phyloP scores from a whole-genome alignment of 2,329 filamentous ascomycete species.

The Cercospora nicotianae region DNA sequence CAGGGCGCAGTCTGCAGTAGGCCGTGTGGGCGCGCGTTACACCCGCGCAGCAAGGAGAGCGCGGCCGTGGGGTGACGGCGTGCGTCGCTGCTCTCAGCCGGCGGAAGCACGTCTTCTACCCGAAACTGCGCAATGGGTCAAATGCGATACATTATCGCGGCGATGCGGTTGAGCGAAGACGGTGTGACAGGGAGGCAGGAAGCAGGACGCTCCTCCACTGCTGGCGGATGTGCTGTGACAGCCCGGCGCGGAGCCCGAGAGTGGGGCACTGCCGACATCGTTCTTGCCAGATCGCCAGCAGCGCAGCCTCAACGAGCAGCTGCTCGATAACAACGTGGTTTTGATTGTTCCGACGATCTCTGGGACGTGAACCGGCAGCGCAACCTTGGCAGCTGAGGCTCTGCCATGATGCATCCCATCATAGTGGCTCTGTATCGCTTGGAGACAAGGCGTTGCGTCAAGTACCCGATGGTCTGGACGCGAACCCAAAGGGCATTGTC shows the following conservation, averaged over 20 bases:
- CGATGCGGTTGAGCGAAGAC: conserved; percentile 3
- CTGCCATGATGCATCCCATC: conserved; percentile 2
- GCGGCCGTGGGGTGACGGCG: not conserved
- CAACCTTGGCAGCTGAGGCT: not conserved
- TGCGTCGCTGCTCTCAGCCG: not conserved
- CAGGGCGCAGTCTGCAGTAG: not conserved
- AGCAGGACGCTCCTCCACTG: not conserved
- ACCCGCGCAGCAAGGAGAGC: not conserved
- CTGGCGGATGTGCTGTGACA: not conserved
- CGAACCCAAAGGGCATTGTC: not conserved
- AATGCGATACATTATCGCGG: conserved; percentile 11
- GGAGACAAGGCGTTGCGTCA: conserved; percentile 11
- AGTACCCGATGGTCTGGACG: conserved; percentile 11
- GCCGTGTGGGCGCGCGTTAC: not conserved
- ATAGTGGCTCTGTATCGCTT: not conserved
- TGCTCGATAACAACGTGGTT: conserved; percentile 16
- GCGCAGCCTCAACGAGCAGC: conserved; percentile 2
- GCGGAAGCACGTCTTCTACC: not conserved
- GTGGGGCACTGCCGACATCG: not conserved
- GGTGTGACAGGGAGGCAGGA: conserved; percentile 5
- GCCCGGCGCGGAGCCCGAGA: not conserved
- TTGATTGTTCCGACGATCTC: conserved; percentile 19
- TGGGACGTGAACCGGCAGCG: not conserved
- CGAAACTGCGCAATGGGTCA: conserved; percentile 10
- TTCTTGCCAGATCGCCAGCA: conserved; percentile 9